Evolutionary conservation across 805 yeast species (phyloP).

Genomic region (Candida piceae): DNA sequence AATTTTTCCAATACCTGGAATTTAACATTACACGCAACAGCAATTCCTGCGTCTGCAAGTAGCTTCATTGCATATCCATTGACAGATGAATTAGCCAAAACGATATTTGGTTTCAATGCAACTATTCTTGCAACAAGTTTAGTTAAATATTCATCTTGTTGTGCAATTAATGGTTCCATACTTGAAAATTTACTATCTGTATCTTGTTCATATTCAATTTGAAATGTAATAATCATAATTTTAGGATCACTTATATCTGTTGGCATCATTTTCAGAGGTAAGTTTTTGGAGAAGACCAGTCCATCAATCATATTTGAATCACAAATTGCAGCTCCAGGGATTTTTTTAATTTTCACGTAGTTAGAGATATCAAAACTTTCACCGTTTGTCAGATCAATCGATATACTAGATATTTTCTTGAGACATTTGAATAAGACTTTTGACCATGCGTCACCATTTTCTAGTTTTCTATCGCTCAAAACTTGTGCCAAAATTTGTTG

Average conservation of each 20-base stretch:
- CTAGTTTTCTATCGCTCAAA: slow-evolving; percentile 54
- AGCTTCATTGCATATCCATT: slow-evolving; percentile 76
- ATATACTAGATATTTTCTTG: slow-evolving; percentile 51
- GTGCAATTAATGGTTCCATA: slow-evolving; percentile 77
- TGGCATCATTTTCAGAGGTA: slow-evolving; percentile 80
- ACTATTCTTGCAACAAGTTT: slow-evolving; percentile 76
- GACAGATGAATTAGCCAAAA: slow-evolving; percentile 73
- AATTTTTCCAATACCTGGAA: slow-evolving; percentile 76
- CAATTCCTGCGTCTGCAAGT: slow-evolving; percentile 67
- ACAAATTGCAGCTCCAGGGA: slow-evolving; percentile 65
- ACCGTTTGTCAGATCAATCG: slow-evolving; percentile 54
- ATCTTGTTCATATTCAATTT: slow-evolving; percentile 76
- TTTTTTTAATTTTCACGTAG: slow-evolving; percentile 79
- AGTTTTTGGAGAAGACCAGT: slow-evolving; percentile 72
- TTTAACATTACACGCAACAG: slow-evolving; percentile 78
- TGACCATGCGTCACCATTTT: slow-evolving; percentile 54
- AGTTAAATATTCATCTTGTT: slow-evolving; percentile 78
- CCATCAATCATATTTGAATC: slow-evolving; percentile 71
- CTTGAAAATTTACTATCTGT: slow-evolving; percentile 50
- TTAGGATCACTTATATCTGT: slow-evolving; percentile 57
- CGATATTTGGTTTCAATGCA: slow-evolving; percentile 70
- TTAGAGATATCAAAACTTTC: slow-evolving; percentile 83
- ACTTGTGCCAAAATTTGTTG: slow-evolving; percentile 53
- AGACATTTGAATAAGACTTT: slow-evolving; percentile 45
- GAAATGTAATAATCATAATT: slow-evolving; percentile 80